A percentile compares a stretch with the other conserved stretches of the same genome.
phyloP scores from a whole-genome alignment of 257 asterid species.

The Solanum gandarillasii region DNA sequence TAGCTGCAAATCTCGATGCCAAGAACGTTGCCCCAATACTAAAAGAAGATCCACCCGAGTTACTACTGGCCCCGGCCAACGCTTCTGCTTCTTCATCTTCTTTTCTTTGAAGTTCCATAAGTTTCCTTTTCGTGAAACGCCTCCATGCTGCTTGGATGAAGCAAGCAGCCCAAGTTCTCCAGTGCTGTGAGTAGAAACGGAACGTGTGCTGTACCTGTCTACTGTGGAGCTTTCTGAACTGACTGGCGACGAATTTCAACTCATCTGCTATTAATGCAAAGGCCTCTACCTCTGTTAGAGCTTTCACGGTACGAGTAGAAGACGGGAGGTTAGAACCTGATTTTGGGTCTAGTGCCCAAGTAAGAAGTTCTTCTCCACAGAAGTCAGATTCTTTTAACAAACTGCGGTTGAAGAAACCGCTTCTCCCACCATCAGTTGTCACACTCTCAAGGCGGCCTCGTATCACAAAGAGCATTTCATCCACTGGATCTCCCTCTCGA shows the following conservation, averaged over 20 bases:
- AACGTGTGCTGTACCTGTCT: conserved; percentile 13
- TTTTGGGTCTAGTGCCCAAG: conserved; percentile 9
- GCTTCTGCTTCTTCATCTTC: conserved; percentile 47
- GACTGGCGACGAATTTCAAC: conserved; percentile 9
- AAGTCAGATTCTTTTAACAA: conserved; percentile 3
- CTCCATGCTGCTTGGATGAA: conserved; percentile 61
- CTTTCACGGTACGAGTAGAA: conserved; percentile 12
- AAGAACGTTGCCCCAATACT: conserved; percentile 74
- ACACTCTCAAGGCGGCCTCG: conserved; percentile 14
- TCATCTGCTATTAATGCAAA: conserved; percentile 10
- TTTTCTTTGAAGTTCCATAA: conserved; percentile 56
- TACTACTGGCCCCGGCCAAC: conserved; percentile 29
- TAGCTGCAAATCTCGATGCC: conserved; percentile 79
- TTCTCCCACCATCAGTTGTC: conserved; percentile 14
- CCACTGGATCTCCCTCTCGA: conserved; percentile 21
- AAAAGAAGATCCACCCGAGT: conserved; percentile 36
- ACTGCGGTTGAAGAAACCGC: conserved; percentile 12
- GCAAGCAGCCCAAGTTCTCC: conserved; percentile 14
- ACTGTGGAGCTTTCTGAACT: conserved; percentile 13
- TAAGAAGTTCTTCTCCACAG: conserved; percentile 13
- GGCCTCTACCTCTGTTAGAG: conserved; percentile 9
- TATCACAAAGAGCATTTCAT: conserved; percentile 16
- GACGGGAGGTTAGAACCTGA: conserved; percentile 7
- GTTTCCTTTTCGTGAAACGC: conserved; percentile 63
- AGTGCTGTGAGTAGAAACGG: conserved; percentile 10